These are phyloP conservation scores for Pseudogymnoascus sp. DNA, from an alignment of 2,329 filamentous ascomycete species.

Conservation along the genomic window DNA sequence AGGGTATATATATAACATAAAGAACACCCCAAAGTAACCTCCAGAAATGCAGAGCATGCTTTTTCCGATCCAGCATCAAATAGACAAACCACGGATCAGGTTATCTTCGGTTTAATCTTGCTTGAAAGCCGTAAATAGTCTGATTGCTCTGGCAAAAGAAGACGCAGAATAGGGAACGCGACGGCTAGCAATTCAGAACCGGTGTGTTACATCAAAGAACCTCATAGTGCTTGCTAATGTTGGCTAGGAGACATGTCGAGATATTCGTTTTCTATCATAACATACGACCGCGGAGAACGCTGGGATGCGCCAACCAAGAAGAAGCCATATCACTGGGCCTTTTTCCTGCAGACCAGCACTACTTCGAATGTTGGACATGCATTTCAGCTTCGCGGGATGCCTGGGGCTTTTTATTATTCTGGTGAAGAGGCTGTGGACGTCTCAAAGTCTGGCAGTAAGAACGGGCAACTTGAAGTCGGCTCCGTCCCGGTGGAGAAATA, in stretches of 20 bases:
- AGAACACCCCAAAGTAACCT: too few relatives aligned
- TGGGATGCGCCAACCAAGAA: neutral
- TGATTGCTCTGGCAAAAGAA: too few relatives aligned
- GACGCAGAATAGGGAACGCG: too few relatives aligned
- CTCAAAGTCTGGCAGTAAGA: neutral
- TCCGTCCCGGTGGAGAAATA: conserved; percentile 2
- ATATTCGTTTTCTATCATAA: conserved; percentile 1
- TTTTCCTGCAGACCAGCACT: neutral
- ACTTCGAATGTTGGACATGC: neutral
- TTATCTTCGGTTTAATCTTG: too few relatives aligned
- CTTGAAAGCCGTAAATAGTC: too few relatives aligned
- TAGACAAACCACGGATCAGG: too few relatives aligned
- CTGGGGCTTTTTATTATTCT: conserved; percentile 5
- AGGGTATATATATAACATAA: too few relatives aligned
- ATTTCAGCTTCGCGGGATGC: conserved; percentile 12
- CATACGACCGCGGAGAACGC: conserved; percentile 1
- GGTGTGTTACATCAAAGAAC: neutral
- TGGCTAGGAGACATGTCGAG: neutral
- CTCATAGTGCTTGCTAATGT: neutral
- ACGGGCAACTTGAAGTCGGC: conserved; percentile 9
- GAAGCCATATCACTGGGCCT: conserved; percentile 11
- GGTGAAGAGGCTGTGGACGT: neutral
- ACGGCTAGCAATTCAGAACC: neutral
- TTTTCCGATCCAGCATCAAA: too few relatives aligned
- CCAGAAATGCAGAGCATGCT: too few relatives aligned